Conservation (phyloP, 768 basidiomycete genomes). For the Phaffia tasmanica region DNA sequence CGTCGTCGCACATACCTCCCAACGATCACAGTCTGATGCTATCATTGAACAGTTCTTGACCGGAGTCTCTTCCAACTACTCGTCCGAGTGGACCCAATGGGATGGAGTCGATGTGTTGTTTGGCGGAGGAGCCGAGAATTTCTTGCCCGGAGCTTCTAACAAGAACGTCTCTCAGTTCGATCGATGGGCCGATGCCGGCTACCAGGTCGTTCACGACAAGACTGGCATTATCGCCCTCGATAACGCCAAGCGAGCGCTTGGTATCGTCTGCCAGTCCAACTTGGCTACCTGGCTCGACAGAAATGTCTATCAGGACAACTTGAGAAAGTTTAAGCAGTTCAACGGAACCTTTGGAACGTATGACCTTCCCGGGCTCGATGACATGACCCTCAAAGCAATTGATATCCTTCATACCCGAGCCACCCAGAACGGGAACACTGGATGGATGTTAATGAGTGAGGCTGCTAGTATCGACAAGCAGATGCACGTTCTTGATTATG, state of each 20-base stretch:
- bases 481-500: constrained; percentile 3
- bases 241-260: constrained; percentile 35
- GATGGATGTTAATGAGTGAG: constrained; percentile 40
- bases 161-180: constrained; percentile 26
- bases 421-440: constrained; percentile 32
- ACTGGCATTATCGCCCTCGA: constrained; percentile 33
- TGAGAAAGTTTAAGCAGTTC: too few relatives aligned
- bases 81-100: constrained; percentile 35
- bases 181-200: constrained; percentile 29
- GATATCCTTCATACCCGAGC: constrained; percentile 37
- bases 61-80: constrained; percentile 35
- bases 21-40: constrained; percentile 34
- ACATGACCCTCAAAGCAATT: constrained; percentile 41
- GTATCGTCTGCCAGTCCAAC: constrained; percentile 36
- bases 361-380: constrained; percentile 40
- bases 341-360: constrained; percentile 20
- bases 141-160: constrained; percentile 33
- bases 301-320: constrained; percentile 31
- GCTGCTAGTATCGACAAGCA: constrained; percentile 36
- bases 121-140: constrained; percentile 38
- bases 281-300: constrained; percentile 41
- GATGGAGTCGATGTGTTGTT: constrained; percentile 33
- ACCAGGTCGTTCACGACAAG: constrained; percentile 36
- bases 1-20: constrained; percentile 33
- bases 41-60: constrained; percentile 38